These are phyloP conservation scores for Neoascochyta sp. DNA, from an alignment of 2,329 filamentous ascomycete genomes.

Conservation along the genomic window DNA sequence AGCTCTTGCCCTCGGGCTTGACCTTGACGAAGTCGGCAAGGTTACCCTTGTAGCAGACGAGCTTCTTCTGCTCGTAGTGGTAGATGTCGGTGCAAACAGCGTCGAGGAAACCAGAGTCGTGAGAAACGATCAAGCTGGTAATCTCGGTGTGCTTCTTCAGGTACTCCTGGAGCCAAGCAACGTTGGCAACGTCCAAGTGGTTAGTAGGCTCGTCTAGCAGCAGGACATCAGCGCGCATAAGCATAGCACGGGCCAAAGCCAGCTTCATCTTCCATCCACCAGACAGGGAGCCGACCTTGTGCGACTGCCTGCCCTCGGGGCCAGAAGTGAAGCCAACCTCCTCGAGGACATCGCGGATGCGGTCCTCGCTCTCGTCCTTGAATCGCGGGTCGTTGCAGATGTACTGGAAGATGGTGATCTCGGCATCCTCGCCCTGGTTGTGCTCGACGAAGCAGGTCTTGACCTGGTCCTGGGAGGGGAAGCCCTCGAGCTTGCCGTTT, in stretches of 20 bases:
- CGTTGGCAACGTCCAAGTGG: constrained; percentile 93
- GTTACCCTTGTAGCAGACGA: constrained; percentile 81
- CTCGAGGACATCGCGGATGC: constrained; percentile 76
- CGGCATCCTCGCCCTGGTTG: constrained; percentile 96
- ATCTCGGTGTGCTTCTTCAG: constrained; percentile 94
- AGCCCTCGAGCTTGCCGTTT: constrained; percentile 92
- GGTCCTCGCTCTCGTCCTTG: constrained; percentile 70
- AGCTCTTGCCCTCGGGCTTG: constrained; percentile 92
- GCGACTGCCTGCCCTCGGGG: constrained; percentile 79
- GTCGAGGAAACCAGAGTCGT: constrained; percentile 97
- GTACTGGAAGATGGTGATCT: constrained; percentile 92
- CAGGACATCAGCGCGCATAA: constrained; percentile 93
- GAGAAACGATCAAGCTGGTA: constrained; percentile 94
- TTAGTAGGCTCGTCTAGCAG: constrained; percentile 98
- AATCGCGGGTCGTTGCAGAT: constrained; percentile 86
- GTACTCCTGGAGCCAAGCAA: constrained; percentile 93
- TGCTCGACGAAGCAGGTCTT: constrained; percentile 98
- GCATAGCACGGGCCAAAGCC: constrained; percentile 90
- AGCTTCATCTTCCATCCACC: constrained; percentile 99
- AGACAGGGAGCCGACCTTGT: constrained; percentile 90
- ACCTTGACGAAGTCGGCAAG: constrained; percentile 78
- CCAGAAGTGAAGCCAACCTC: constrained; percentile 94
- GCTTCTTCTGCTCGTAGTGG: constrained; percentile 98
- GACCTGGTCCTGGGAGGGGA: constrained; percentile 86
- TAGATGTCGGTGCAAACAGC: constrained; percentile 98